Base-by-base conservation (phyloP, 805 yeast genomes). In the Saturnispora silvae region DNA sequence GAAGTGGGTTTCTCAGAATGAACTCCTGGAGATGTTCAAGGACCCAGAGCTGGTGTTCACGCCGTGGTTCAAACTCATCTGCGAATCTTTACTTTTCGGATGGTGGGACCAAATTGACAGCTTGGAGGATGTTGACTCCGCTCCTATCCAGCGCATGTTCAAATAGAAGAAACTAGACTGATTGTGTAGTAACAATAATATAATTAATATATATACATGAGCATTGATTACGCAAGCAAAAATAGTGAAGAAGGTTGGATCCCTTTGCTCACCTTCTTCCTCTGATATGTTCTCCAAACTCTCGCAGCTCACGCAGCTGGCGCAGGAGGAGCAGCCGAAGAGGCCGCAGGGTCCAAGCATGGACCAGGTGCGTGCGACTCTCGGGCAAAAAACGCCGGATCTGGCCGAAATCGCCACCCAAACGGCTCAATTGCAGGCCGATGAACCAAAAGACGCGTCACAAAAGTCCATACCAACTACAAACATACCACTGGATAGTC, bases 1-100 rank as follows among this genome's bases (percentile, higher is more conserved):
- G 50, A 72, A 67, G 51, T 92, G 82, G 61, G 97, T 92, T 18
- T 62, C 75, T 23, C 70, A 70, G 19, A 61, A 62, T 1, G 80
- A 81, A 48, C 68, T 92, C 49, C 73, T 76, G 55, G 61, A 56
- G 15, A 84, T 92, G 96, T 82, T 92, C 57, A 48, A 68, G 17
- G 84, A 87, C 55, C 43, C 50, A 7, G 28, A 38, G 5, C 67
- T 81, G 44, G 66, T 73, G 9, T 92, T 92, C 62, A 92, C 99
- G 4, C 99, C 99, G 4, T 92, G 99, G 99, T 92, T 92, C 67
- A 85, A 84, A 60, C 72, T 92, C 46, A 92, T 92, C 48, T 92
- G 98, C 58, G 87, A 92, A 55, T 75, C 82, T 32, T 84, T 83
- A 53, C 65, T 92, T 53, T 92, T 82, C 64, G 67, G 81, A 45